Base-by-base conservation (phyloP, 164 flowering plant species). In the Chimonanthus salicifolius region DNA sequence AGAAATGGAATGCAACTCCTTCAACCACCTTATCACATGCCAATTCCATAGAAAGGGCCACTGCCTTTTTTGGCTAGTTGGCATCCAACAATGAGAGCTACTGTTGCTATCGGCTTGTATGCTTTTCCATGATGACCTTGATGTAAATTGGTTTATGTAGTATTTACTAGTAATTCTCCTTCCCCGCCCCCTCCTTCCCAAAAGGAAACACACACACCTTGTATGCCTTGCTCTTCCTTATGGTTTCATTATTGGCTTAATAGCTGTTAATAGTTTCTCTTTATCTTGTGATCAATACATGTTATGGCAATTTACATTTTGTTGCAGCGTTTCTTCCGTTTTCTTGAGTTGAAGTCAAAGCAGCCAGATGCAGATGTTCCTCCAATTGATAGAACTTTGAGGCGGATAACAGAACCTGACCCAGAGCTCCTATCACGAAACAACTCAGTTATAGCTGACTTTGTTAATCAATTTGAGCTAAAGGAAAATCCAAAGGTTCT, bases 401-500 rank as follows among this genome's bases (percentile, higher is more conserved):
- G 86, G 83, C 86, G 69, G 75, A 89, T 93, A 71, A 88, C 86
- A 58, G 94, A 89, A 80, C 96, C 92, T 72, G 97, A 95, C 82
- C 83, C 82, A 18, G 86, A 87, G 64, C 85, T 94, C 73, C 70
- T 91, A 79, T 80, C 85, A 64, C 77, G 83, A 67, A 88, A 82
- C 80, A 79, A 83, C 71, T 68, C 78, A 72, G 83, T 80, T 47
- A 74, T 91, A 73, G 91, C 87, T 78, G 85, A 80, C 69, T 83
- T 95, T 47, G 65, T 83, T 49, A 82, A 80, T 73, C 75, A 75
- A 67, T 91, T 93, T 77, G 94, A 87, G 77, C 76, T 95, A 49
- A 89, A 89, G 83, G 94, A 87, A 78, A 91, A 91, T 64, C 87
- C 89, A 16, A 93, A 88, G 96, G 99, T 92, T 3, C 60, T 54